Conservation (phyloP, 179 eudicot genomes). For the Gypsophila paniculata region DNA sequence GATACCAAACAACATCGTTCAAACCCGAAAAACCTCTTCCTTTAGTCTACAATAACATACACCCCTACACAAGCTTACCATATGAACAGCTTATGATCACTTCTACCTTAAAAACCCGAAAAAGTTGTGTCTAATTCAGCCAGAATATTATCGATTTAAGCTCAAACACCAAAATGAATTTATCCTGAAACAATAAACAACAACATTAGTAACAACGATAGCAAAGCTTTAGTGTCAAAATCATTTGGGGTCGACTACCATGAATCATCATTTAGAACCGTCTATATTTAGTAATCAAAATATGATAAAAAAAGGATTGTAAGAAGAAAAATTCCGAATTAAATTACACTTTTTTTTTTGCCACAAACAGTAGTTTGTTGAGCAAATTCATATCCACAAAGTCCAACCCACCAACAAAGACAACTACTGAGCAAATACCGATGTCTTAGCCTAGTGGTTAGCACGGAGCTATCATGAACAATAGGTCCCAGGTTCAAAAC, state of each 20-base stretch:
- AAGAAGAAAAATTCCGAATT: no score
- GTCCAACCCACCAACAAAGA: no score
- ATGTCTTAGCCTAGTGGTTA: no score
- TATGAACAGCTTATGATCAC: constrained; percentile 11
- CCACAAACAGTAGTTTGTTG: constrained; percentile 26
- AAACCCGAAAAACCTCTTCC: constrained; percentile 10
- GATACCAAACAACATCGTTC: constrained; percentile 17
- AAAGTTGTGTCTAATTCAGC: constrained; percentile 12
- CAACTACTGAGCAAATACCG: constrained; percentile 22
- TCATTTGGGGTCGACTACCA: no score
- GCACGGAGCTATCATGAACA: no score
- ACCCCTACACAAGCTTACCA: constrained; percentile 14
- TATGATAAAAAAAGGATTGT: not conserved
- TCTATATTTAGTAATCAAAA: no score
- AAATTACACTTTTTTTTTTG: no score
- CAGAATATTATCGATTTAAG: constrained; percentile 14
- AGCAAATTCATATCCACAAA: constrained; percentile 34
- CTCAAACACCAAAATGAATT: constrained; percentile 17
- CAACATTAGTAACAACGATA: no score
- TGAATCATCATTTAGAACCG: no score
- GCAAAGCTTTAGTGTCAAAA: no score
- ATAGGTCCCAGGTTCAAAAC: no score
- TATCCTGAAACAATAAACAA: constrained; percentile 28
- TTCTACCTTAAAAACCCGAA: not conserved
- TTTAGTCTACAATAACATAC: constrained; percentile 9